These are phyloP conservation scores for Phytopythium sindhum DNA, from an alignment of 352 stramenopile species.

Conservation along the genomic window DNA sequence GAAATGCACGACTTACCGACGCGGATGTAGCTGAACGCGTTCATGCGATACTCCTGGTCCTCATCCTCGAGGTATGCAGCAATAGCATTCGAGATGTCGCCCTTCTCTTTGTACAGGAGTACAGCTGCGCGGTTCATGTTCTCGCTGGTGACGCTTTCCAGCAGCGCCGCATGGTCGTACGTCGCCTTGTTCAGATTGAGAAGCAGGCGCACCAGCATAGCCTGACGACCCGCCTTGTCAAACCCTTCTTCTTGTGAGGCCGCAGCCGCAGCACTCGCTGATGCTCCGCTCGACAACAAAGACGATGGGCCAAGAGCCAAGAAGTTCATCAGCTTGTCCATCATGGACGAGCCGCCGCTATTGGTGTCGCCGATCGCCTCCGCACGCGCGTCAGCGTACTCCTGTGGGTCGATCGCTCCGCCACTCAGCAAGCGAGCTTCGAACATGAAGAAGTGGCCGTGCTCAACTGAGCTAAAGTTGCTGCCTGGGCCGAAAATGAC, in stretches of 20 bases:
- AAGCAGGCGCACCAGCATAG: conserved; percentile 82
- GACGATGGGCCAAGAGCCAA: conserved; percentile 72
- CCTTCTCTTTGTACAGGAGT: conserved; percentile 77
- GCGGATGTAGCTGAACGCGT: conserved; percentile 84
- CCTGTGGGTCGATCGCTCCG: conserved; percentile 75
- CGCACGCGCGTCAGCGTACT: conserved; percentile 73
- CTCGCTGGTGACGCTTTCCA: conserved; percentile 68
- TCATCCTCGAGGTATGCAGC: conserved; percentile 79
- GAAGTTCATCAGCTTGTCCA: conserved; percentile 89
- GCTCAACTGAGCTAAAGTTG: conserved; percentile 75
- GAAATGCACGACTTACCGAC: conserved; percentile 23
- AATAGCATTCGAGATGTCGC: conserved; percentile 69
- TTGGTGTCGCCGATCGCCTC: conserved; percentile 45
- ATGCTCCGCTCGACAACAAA: conserved; percentile 38
- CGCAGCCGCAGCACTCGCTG: conserved; percentile 10
- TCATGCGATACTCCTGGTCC: conserved; percentile 80
- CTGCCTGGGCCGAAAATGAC: conserved; percentile 70
- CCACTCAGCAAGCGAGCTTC: conserved; percentile 82
- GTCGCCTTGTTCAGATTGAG: conserved; percentile 80
- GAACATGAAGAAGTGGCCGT: conserved; percentile 90
- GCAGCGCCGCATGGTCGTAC: conserved; percentile 72
- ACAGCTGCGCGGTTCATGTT: conserved; percentile 83
- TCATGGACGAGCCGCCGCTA: conserved; percentile 54
- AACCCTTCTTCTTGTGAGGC: conserved; percentile 80
- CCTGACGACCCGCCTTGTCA: conserved; percentile 74